phyloP scores from a whole-genome alignment of 1,139 yeast species.

The Waltiozyma sp. region DNA sequence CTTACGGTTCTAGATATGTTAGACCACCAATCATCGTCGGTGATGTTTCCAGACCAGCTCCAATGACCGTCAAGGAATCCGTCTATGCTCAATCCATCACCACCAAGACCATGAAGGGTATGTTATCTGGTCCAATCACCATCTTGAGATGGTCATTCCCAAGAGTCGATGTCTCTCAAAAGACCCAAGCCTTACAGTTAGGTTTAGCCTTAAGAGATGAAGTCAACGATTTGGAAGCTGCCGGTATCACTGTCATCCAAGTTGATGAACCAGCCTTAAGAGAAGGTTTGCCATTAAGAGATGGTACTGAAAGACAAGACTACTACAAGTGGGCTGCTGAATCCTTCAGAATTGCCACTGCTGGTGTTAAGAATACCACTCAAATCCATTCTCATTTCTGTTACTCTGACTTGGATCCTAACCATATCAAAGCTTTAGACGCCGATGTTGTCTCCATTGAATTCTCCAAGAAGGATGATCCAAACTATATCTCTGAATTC shows the following conservation, averaged over 20 bases:
- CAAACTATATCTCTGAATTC: constrained; percentile 95
- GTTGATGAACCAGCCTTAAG: constrained; percentile 99
- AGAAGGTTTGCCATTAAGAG: constrained; percentile 99
- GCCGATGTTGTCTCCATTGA: constrained; percentile 99
- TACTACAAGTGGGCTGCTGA: constrained; percentile 99
- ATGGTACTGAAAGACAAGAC: constrained; percentile 91
- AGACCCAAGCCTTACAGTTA: constrained; percentile 93
- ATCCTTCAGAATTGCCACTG: constrained; percentile 98
- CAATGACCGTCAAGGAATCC: constrained; percentile 98
- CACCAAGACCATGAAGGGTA: constrained; percentile 96
- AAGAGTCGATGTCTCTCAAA: constrained; percentile 93
- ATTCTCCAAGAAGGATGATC: constrained; percentile 99
- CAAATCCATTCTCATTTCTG: constrained; percentile 99
- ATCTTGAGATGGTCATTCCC: constrained; percentile 99
- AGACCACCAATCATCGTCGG: constrained; percentile 99
- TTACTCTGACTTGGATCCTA: constrained; percentile 98
- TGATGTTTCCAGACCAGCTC: constrained; percentile 96
- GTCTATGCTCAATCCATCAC: constrained; percentile 97
- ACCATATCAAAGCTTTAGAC: constrained; percentile 98
- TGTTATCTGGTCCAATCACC: constrained; percentile 99
- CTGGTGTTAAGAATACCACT: constrained; percentile 90
- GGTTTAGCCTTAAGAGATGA: constrained; percentile 98
- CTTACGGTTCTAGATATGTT: constrained; percentile 98
- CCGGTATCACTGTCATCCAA: constrained; percentile 96
- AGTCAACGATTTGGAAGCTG: constrained; percentile 95